Evolutionary conservation across 768 basidiomycete genomes (phyloP), one percentile per base, ranked within the genome.

Genomic region (Tulasnella sp.): DNA sequence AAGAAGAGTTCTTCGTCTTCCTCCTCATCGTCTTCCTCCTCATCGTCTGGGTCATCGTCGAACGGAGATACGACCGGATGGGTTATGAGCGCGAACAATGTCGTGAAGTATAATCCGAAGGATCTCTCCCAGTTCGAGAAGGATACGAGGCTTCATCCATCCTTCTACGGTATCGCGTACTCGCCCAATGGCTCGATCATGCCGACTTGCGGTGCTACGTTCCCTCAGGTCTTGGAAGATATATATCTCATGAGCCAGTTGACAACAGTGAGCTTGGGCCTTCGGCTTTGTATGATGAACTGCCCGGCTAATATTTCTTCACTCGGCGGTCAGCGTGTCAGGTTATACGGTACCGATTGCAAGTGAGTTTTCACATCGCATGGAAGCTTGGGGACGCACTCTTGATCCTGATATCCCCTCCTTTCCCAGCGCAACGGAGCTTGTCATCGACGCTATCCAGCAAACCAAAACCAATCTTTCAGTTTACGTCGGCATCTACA

Each of bases 151-250:
- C 72, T 95, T 51, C 77, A 83, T 63, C 80, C 86, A 64, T 77
- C 81, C 0, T 88, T 96, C 73, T 95, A 84, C 69, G 92, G 87
- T 3, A 67, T 95, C 23, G 92, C 92, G 0, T 95, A 95, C 70
- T 91, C 89, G 0, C 91, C 92, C 1, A 72, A 74, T 19, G 82
- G 82, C 42, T 81, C 84, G n/a, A 81, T 84, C 64, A 69, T 83
- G 23, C 88, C 88, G 0, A 68, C 78, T 32, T 91, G 88, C 64
- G 84, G 83, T 9, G 84, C 77, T 56, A 71, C 67, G 3, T 69
- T 73, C 7, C 61, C 75, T 73, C 24, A 54, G 44, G 65, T 66
- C 49, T 62, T 64, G 15, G 60, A 64, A 44, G 65, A 66, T 43
- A 62, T 66, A 17, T 58, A 64, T 84, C 76, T 90, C 41, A 71